These are phyloP conservation scores for Tagetes erecta DNA, from an alignment of 129 eudicot species.

Conservation along the genomic window DNA sequence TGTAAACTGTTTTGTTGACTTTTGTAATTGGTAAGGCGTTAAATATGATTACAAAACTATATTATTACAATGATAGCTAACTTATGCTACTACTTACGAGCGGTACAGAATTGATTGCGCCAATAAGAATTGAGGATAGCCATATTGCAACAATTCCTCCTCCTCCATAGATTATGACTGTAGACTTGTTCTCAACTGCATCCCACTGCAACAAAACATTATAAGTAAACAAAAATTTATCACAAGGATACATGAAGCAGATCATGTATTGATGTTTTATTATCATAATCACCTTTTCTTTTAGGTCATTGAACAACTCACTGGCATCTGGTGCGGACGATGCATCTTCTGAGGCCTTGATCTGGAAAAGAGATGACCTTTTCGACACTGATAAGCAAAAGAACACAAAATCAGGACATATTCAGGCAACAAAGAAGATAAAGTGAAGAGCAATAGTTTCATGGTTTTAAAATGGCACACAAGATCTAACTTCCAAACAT, in stretches of 20 bases:
- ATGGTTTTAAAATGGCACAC: not conserved
- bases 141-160: constrained; percentile 87
- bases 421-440: no score
- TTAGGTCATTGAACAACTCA: constrained; percentile 70
- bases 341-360: constrained; percentile 89
- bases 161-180: constrained; percentile 90
- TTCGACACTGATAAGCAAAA: constrained; percentile 41
- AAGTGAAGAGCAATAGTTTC: not conserved
- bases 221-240: not conserved
- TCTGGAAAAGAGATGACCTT: constrained; percentile 54
- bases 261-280: not conserved
- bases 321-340: constrained; percentile 49
- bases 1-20: not conserved
- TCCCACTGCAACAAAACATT: constrained; percentile 59
- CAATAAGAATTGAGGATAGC: constrained; percentile 81
- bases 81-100: constrained; percentile 52
- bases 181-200: constrained; percentile 91
- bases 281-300: constrained; percentile 66
- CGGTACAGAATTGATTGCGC: constrained; percentile 95
- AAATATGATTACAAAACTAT: constrained; percentile 3
- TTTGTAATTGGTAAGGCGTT: not conserved
- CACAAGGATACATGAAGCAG: not conserved
- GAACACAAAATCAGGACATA: not conserved
- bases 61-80: not conserved
- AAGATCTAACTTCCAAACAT: not conserved